phyloP scores from a whole-genome alignment of 345 rosid species.

The Hibiscus mutabilis region DNA sequence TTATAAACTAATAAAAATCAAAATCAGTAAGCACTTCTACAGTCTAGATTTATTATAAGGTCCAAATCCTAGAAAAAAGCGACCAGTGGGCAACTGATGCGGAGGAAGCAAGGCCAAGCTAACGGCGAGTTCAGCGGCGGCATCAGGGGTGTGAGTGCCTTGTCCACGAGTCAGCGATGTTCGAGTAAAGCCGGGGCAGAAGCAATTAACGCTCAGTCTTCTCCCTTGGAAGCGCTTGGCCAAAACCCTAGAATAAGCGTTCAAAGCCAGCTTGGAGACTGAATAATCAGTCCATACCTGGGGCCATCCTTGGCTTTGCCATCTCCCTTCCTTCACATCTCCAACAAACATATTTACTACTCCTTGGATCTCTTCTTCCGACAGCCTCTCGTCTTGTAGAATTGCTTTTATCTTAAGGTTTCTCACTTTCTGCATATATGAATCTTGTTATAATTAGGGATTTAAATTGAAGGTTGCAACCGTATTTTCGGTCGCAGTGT shows the following conservation, averaged over 20 bases:
- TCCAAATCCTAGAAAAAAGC: constrained; percentile 38
- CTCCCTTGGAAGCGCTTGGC: constrained; percentile 29
- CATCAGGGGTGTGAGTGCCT: constrained; percentile 60
- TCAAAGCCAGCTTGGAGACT: constrained; percentile 76
- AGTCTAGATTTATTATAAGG: constrained; percentile 30
- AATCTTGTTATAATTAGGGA: too few species aligned
- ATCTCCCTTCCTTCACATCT: constrained; percentile 48
- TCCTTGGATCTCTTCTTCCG: constrained; percentile 38
- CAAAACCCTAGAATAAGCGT: constrained; percentile 62
- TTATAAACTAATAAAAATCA: too few species aligned
- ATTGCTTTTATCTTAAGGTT: constrained; percentile 37
- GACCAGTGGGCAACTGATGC: constrained; percentile 36
- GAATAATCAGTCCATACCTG: constrained; percentile 76
- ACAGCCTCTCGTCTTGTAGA: constrained; percentile 35
- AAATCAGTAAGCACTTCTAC: neutral
- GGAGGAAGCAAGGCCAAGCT: constrained; percentile 52
- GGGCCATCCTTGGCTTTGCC: constrained; percentile 79
- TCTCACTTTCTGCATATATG: constrained; percentile 54
- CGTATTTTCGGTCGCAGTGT: too few species aligned
- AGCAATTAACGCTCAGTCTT: constrained; percentile 52
- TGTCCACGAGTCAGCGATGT: constrained; percentile 74
- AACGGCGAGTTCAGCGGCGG: constrained; percentile 39
- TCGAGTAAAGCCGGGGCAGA: constrained; percentile 83
- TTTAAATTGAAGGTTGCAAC: too few species aligned
- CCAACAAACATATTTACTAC: constrained; percentile 38